Percentiles rank a stretch among this genome's conserved stretches.
Conservation (phyloP, 164 flowering plant species). For the Sextonia rubra region DNA sequence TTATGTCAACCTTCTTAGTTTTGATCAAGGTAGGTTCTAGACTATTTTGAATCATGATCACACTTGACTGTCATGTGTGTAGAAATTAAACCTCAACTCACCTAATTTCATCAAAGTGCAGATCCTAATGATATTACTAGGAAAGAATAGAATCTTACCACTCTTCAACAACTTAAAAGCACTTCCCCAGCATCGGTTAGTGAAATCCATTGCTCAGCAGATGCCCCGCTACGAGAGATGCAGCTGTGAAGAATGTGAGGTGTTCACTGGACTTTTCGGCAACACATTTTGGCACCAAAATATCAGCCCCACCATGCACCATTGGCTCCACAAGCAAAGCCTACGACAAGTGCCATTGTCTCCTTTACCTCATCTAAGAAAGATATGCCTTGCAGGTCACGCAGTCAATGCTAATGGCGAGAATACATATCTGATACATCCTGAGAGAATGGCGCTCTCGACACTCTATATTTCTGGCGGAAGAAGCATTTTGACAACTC, state of each 20-base stretch:
- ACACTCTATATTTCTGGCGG: conserved; percentile 56
- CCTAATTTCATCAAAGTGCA: conserved; percentile 9
- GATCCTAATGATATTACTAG: conserved; percentile 42
- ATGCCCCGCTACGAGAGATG: conserved; percentile 54
- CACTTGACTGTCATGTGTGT: too few relatives aligned
- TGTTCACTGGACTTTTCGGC: conserved; percentile 54
- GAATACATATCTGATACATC: conserved; percentile 42
- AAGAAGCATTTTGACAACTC: conserved; percentile 38
- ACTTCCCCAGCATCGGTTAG: conserved; percentile 29
- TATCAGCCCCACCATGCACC: conserved; percentile 37
- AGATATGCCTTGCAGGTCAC: conserved; percentile 46
- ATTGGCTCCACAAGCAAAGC: conserved; percentile 40
- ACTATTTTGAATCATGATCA: too few relatives aligned
- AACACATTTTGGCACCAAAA: conserved; percentile 54
- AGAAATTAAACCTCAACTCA: too few relatives aligned
- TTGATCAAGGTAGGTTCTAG: too few relatives aligned
- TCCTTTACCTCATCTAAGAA: conserved; percentile 49
- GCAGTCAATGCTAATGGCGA: conserved; percentile 38
- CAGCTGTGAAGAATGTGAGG: conserved; percentile 44
- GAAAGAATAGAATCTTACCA: conserved; percentile 33
- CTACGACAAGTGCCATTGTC: conserved; percentile 42
- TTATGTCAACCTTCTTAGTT: too few relatives aligned
- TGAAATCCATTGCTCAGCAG: conserved; percentile 37
- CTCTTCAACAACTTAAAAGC: conserved; percentile 20
- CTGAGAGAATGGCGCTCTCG: conserved; percentile 50